Evolutionary conservation across 441 rosid genomes (phyloP).

Genomic region (Erodium trifolium): DNA sequence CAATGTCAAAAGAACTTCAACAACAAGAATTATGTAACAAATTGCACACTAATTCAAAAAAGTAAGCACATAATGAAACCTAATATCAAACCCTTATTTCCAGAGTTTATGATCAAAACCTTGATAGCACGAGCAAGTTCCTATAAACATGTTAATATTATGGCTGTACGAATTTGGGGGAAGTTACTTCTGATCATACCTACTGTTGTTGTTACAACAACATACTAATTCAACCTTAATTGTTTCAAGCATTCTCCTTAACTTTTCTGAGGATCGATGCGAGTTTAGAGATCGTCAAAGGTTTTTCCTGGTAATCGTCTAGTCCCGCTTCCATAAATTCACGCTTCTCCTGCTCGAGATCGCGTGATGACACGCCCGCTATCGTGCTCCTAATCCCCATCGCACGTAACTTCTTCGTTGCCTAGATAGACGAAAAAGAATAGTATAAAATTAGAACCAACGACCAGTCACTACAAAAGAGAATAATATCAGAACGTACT

Average conservation of each 20-base stretch:
- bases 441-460: background rate
- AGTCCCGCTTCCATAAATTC: conserved; percentile 75
- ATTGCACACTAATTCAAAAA: background rate
- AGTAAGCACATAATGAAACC: background rate
- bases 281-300: conserved; percentile 57
- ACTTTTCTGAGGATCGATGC: conserved; percentile 41
- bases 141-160: background rate
- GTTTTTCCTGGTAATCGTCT: conserved; percentile 74
- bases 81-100: background rate
- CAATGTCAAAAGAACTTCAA: background rate
- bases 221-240: background rate
- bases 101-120: background rate
- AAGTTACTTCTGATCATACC: background rate
- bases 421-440: conserved; percentile 24
- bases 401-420: conserved; percentile 57
- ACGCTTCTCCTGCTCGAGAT: conserved; percentile 31
- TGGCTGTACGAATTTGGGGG: background rate
- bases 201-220: background rate
- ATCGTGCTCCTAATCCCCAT: conserved; percentile 66
- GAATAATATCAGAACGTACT: too few species aligned
- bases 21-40: background rate
- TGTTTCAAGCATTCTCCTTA: conserved; percentile 1
- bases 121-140: background rate
- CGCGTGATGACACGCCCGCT: conserved; percentile 56
- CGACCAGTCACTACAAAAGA: too few species aligned